These are phyloP conservation scores for Sporothrix phasma DNA, from an alignment of 2,329 filamentous ascomycete species.

Conservation along the genomic window DNA sequence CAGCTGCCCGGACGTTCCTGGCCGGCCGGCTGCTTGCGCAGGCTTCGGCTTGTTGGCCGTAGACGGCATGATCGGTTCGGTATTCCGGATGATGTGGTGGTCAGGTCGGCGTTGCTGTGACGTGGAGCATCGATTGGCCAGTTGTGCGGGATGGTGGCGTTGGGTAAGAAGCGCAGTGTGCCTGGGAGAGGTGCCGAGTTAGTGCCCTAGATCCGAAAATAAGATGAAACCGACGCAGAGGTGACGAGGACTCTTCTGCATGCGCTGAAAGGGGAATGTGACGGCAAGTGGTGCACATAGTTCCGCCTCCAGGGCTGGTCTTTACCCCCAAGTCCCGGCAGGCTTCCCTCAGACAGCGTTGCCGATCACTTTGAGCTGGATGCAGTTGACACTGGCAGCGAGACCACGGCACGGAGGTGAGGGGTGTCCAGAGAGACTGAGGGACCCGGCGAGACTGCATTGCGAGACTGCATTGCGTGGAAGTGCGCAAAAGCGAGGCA, in stretches of 20 bases:
- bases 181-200: background rate
- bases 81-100: no score
- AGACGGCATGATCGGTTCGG: constrained; percentile 10
- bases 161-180: background rate
- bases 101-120: background rate
- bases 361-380: background rate
- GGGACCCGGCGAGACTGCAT: no score
- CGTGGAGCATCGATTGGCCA: background rate
- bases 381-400: background rate
- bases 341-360: background rate
- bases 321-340: background rate
- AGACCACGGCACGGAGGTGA: background rate
- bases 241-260: no score
- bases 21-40: constrained; percentile 6
- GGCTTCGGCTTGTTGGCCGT: constrained; percentile 9
- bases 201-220: background rate
- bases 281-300: background rate
- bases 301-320: background rate
- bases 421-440: background rate
- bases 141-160: background rate
- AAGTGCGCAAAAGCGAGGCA: background rate
- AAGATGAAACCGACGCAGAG: background rate
- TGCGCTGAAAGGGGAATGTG: background rate
- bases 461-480: background rate
- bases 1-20: constrained; percentile 8